phyloP scores from a whole-genome alignment of 495 filamentous ascomycete genomes.

The Pyronema omphalodes region DNA sequence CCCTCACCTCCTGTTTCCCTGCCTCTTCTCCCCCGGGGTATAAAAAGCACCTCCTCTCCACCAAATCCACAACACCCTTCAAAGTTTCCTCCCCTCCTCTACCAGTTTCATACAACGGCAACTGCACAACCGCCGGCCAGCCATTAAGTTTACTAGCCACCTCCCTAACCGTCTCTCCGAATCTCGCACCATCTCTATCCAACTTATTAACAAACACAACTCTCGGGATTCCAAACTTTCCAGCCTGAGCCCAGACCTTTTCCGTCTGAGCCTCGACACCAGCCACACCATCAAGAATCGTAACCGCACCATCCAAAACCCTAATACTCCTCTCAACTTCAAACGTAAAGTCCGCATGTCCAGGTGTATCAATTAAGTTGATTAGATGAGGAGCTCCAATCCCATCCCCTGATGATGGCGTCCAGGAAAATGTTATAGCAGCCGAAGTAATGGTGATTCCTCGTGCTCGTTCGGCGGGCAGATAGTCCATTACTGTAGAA shows the following conservation, averaged over 20 bases:
- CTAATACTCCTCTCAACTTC: conserved; percentile 87
- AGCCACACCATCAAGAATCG: conserved; percentile 89
- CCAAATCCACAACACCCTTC: conserved; percentile 64
- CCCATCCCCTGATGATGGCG: conserved; percentile 29
- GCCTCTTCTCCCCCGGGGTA: conserved; percentile 49
- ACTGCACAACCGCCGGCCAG: conserved; percentile 82
- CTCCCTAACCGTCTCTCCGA: conserved; percentile 70
- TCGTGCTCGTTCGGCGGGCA: conserved; percentile 79
- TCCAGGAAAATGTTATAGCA: conserved; percentile 87
- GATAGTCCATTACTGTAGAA: conserved; percentile 92
- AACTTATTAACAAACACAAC: conserved; percentile 91
- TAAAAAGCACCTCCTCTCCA: conserved; percentile 34
- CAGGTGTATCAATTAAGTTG: conserved; percentile 94
- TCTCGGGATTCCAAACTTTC: conserved; percentile 64
- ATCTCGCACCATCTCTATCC: conserved; percentile 83
- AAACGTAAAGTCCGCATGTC: conserved; percentile 96
- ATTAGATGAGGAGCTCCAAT: conserved; percentile 41
- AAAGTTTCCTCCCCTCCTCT: conserved; percentile 47
- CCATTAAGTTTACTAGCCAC: conserved; percentile 59
- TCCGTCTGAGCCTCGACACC: conserved; percentile 97
- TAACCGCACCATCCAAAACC: conserved; percentile 86
- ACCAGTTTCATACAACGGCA: conserved; percentile 61
- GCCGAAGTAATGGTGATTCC: conserved; percentile 98
- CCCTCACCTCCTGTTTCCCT: conserved; percentile 33
- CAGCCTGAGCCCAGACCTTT: conserved; percentile 86